Evolutionary conservation across 495 filamentous ascomycete genomes (phyloP).

Genomic region (Beverwykella pulmonaria): DNA sequence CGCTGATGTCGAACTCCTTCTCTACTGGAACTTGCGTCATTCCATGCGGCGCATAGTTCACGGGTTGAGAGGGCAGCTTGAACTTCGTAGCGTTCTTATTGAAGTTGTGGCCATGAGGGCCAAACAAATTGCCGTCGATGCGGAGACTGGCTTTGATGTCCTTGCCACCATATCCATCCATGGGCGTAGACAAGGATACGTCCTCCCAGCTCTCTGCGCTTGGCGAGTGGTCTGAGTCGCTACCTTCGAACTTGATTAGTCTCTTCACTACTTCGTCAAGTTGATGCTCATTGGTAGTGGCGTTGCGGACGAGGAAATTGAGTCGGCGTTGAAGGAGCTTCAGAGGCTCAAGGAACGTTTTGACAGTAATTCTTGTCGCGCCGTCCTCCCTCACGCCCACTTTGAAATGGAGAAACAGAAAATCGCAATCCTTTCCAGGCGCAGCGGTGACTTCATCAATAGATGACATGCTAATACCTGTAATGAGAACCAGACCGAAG

Average conservation of each 20-base stretch:
- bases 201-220: constrained; percentile 96
- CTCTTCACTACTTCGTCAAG: constrained; percentile 67
- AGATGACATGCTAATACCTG: constrained; percentile 67
- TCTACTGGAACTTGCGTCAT: constrained; percentile 73
- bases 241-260: constrained; percentile 69
- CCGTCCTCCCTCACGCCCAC: constrained; percentile 61
- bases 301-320: constrained; percentile 78
- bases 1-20: constrained; percentile 79
- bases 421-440: constrained; percentile 87
- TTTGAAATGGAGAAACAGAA: constrained; percentile 84
- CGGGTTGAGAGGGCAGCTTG: constrained; percentile 78
- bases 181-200: constrained; percentile 64
- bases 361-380: constrained; percentile 76
- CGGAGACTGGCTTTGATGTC: constrained; percentile 64
- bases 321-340: constrained; percentile 78
- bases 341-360: constrained; percentile 88
- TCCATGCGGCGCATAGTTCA: constrained; percentile 78
- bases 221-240: constrained; percentile 62
- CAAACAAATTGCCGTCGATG: constrained; percentile 61
- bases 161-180: constrained; percentile 55
- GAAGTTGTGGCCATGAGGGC: constrained; percentile 47
- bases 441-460: constrained; percentile 89
- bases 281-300: constrained; percentile 55
- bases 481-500: constrained; percentile 85
- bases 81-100: constrained; percentile 66